Evolutionary conservation across 2,329 filamentous ascomycete genomes (phyloP).

Genomic region (Calonectria pauciramosa): DNA sequence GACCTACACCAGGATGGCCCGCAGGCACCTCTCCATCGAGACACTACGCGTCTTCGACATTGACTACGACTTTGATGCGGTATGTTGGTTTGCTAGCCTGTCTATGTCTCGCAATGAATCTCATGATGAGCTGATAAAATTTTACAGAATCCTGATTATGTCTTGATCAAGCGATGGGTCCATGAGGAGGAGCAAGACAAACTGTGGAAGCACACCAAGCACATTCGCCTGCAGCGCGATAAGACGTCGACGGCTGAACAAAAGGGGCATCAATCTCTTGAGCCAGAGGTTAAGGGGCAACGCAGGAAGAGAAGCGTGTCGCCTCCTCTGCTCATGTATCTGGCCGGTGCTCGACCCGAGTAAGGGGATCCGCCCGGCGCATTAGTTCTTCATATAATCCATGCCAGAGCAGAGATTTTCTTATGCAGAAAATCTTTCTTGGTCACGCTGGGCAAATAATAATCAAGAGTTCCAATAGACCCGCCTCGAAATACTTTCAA

Average conservation of each 20-base stretch:
- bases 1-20: constrained; percentile 75
- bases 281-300: constrained; percentile 68
- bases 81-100: constrained; percentile 52
- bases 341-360: constrained; percentile 64
- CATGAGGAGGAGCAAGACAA: constrained; percentile 78
- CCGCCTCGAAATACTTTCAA: background rate
- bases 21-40: constrained; percentile 73
- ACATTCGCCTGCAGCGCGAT: constrained; percentile 68
- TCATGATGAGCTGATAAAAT: constrained; percentile 49
- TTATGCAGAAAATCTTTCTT: background rate
- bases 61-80: constrained; percentile 70
- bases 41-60: constrained; percentile 69
- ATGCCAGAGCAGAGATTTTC: constrained; percentile 89
- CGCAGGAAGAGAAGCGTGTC: constrained; percentile 73
- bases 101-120: background rate
- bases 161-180: constrained; percentile 82
- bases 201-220: constrained; percentile 79
- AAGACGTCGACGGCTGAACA: constrained; percentile 64
- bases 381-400: constrained; percentile 97
- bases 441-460: background rate
- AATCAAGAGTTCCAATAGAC: background rate
- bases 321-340: constrained; percentile 68
- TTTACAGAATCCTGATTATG: constrained; percentile 73
- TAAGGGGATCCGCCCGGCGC: constrained; percentile 62
- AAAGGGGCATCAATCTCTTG: constrained; percentile 56